These are phyloP conservation scores for rapeseed (Brassica napus) DNA, from an alignment of 345 rosid species.

Conservation along the genomic window Da-Ae NC_063445.1:46655501-46656000, in stretches of 20 bases:
- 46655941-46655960: background rate
- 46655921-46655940: background rate
- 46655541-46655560: slow-evolving; percentile 38
- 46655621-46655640: slow-evolving; percentile 13
- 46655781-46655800: slow-evolving; percentile 81
- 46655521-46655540: slow-evolving; percentile 29
- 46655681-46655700: slow-evolving; percentile 27
- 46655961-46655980: slow-evolving; percentile 67
- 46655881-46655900: background rate
- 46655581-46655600: slow-evolving; percentile 43
- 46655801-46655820: slow-evolving; percentile 99
- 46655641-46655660: slow-evolving; percentile 44
- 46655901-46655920: background rate
- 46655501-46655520: slow-evolving; percentile 17
- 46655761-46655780: background rate
- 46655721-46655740: slow-evolving; percentile 25
- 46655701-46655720: slow-evolving; percentile 21
- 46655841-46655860: slow-evolving; percentile 75
- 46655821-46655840: slow-evolving; percentile 89
- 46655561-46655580: slow-evolving; percentile 44
- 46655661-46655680: slow-evolving; percentile 20
- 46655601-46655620: slow-evolving; percentile 46
- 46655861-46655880: slow-evolving; percentile 85
- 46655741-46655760: slow-evolving; percentile 26
- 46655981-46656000: slow-evolving; percentile 87